Evolutionary conservation across 805 yeast species (phyloP).

Genomic region (Kodamaea jinghongensis): DNA sequence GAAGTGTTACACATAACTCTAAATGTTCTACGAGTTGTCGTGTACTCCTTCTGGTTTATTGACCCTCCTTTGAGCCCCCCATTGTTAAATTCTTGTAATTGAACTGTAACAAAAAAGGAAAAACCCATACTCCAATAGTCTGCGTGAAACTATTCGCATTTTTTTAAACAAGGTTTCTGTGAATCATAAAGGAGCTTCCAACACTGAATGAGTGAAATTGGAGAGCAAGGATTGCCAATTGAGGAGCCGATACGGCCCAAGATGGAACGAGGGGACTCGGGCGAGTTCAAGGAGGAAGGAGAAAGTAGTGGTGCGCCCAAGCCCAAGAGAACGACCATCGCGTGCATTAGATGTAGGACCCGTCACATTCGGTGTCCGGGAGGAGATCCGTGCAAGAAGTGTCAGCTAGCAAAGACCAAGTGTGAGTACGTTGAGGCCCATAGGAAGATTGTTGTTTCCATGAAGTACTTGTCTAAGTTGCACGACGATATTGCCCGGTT

Average conservation of each 20-base stretch:
- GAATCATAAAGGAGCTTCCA: neutral
- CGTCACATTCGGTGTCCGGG: conserved; percentile 79
- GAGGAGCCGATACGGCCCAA: neutral
- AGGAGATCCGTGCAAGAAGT: conserved; percentile 68
- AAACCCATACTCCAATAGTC: conserved; percentile 1
- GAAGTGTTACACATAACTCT: too few relatives aligned
- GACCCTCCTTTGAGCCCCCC: neutral
- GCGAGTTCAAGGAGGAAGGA: conserved; percentile 1
- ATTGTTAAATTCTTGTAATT: neutral
- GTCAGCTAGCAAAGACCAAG: conserved; percentile 49
- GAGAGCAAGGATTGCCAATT: too few relatives aligned
- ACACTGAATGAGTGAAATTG: too few relatives aligned
- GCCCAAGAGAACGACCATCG: conserved; percentile 36
- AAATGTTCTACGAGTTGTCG: too few relatives aligned
- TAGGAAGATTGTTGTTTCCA: conserved; percentile 68
- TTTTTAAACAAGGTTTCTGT: neutral
- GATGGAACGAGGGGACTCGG: neutral
- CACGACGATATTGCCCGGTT: conserved; percentile 66
- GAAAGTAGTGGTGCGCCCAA: neutral
- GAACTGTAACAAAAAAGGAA: too few relatives aligned
- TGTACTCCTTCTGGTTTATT: too few relatives aligned
- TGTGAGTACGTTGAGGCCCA: conserved; percentile 76
- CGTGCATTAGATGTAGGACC: conserved; percentile 65
- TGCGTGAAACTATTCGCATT: conserved; percentile 5
- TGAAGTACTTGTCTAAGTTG: conserved; percentile 62